Evolutionary conservation across 2,329 filamentous ascomycete species (phyloP), one percentile per base, ranked within the genome.

Genomic region (Aspergillus pseudonomiae): DNA sequence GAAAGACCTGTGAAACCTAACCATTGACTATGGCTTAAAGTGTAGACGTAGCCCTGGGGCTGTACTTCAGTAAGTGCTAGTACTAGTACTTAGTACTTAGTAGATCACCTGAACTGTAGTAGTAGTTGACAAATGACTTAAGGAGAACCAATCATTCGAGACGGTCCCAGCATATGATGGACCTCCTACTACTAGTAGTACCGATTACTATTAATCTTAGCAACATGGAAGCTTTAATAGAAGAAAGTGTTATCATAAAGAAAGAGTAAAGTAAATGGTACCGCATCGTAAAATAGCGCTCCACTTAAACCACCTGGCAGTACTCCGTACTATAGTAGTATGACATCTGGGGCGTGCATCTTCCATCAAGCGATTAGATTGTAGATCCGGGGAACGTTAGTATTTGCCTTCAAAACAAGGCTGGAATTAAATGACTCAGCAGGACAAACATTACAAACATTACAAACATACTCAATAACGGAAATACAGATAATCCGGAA

Each of bases 401-500:
- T 19, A 9, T 41, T 6, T 55, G 52, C 52, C 52, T 39, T n/a
- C 2, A 14, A 26, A 24, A 36, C 14, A 36, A 24, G 32, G n/a
- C n/a, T 3, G 7, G 14, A 0, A 26, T 0, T 32, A 0, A 4
- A 56, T 61, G 52, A 61, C 52, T 61, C 59, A 62, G 36, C 39
- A 28, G 34, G 21, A 3, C 57, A 61, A 61, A 63, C 46, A n/a
- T 19, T 21, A 32, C 63, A 67, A 67, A 67, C 65, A n/a, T 21
- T 21, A 32, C 63, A 67, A 67, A 67, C 65, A 55, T 30, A 19
- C 6, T 48, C 30, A 10, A 34, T 32, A 57, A 45, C 52, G 59
- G 55, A 48, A 45, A 28, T 11, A 65, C 16, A 12, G 32, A 65
- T 67, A 68, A 57, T 69, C 68, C 68, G 68, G 10, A 7, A 28